Conservation (phyloP, 148 eudicot genomes). For the Silene latifolia region DNA sequence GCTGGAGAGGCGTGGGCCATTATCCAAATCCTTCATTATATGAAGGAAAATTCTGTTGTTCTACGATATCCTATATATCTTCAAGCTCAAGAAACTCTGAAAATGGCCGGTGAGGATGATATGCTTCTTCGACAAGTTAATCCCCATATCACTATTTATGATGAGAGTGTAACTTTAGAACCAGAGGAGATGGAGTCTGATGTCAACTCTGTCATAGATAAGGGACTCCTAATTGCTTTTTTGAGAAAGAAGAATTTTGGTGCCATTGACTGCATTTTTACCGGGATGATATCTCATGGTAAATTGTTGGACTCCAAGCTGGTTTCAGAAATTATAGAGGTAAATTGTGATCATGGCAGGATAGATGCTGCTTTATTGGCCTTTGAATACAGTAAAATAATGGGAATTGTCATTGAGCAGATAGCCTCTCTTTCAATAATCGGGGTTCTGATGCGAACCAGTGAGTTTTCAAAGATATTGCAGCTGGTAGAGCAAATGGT, state of each 20-base stretch:
- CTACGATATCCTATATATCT: too few species aligned
- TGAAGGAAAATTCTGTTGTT: too few species aligned
- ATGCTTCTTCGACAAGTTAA: too few species aligned
- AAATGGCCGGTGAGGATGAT: too few species aligned
- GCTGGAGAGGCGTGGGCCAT: too few species aligned
- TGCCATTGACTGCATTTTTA: conserved; percentile 47
- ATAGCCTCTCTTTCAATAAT: conserved; percentile 55
- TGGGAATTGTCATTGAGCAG: conserved; percentile 38
- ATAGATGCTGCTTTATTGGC: conserved; percentile 46
- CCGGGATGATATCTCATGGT: conserved; percentile 35
- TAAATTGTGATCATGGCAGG: conserved; percentile 41
- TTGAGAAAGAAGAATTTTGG: conserved; percentile 46
- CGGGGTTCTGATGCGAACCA: conserved; percentile 50
- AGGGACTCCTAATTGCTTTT: conserved; percentile 38
- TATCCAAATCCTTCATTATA: too few species aligned
- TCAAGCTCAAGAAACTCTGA: too few species aligned
- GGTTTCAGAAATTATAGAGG: conserved; percentile 49
- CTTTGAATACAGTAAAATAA: conserved; percentile 45
- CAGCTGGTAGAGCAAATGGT: conserved; percentile 53
- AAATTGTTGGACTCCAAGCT: conserved; percentile 34
- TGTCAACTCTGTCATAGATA: too few species aligned
- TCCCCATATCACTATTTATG: too few species aligned
- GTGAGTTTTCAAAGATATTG: conserved; percentile 44
- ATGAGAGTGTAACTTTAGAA: too few species aligned
- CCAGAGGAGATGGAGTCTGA: too few species aligned